Evolutionary conservation across 345 rosid species (phyloP).

Genomic region (Syzygium aromaticum): DNA sequence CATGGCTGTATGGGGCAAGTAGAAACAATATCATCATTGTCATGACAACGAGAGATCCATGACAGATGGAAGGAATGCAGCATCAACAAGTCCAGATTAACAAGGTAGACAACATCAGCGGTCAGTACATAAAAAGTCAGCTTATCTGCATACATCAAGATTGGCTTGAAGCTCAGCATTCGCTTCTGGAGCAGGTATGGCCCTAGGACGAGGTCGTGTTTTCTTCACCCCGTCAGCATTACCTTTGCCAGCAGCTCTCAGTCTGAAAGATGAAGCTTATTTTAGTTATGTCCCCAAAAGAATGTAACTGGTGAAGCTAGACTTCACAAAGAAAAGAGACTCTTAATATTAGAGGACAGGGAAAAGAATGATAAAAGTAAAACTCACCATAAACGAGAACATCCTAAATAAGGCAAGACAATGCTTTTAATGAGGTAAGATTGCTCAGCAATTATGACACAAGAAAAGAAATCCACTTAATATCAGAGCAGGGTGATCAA

Average conservation of each 20-base stretch:
- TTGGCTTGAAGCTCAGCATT: constrained; percentile 72
- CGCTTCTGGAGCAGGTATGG: constrained; percentile 63
- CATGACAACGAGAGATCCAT: not conserved
- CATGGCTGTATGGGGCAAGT: not conserved
- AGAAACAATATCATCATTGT: not conserved
- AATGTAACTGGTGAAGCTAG: not conserved
- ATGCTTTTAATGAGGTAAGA: not conserved
- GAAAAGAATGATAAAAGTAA: not conserved
- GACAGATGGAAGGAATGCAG: not conserved
- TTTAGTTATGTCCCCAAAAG: not conserved
- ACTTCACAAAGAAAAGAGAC: not conserved
- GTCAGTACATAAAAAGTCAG: not conserved
- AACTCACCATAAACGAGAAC: not conserved
- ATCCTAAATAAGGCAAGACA: not conserved
- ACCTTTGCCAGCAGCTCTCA: constrained; percentile 54
- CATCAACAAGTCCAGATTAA: not conserved
- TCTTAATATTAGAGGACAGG: not conserved
- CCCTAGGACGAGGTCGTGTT: constrained; percentile 45
- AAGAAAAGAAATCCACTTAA: not conserved
- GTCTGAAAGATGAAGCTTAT: constrained; percentile 20
- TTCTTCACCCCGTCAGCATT: constrained; percentile 48
- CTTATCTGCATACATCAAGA: constrained; percentile 54
- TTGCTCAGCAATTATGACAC: not conserved
- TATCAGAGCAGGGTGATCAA: not conserved
- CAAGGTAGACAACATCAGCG: not conserved